phyloP scores from a whole-genome alignment of 257 asterid genomes.

The Henckelia pumila region DNA sequence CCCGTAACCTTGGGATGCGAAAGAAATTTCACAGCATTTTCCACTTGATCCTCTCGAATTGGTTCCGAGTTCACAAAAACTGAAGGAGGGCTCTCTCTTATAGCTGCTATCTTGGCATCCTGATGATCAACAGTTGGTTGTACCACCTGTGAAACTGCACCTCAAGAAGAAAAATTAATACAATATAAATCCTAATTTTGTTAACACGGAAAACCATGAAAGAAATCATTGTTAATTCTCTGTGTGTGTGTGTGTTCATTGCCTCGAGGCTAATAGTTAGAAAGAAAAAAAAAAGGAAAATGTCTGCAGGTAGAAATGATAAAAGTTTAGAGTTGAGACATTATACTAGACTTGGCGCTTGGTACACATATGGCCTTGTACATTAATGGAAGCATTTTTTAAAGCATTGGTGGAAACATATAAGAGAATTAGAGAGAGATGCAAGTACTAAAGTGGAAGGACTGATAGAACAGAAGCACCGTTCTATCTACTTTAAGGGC shows the following conservation, averaged over 20 bases:
- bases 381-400: no score
- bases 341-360: neutral
- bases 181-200: slow-evolving; percentile 12
- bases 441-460: neutral
- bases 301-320: neutral
- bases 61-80: slow-evolving; percentile 93
- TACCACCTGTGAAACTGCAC: slow-evolving; percentile 46
- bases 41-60: slow-evolving; percentile 88
- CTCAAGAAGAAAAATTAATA: slow-evolving; percentile 18
- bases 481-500: neutral
- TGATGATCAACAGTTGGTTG: slow-evolving; percentile 34
- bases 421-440: no score
- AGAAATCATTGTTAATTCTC: neutral
- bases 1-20: slow-evolving; percentile 96
- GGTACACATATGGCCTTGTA: no score
- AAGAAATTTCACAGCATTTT: slow-evolving; percentile 94
- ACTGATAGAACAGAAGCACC: neutral
- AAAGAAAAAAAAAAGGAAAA: no score
- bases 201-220: neutral
- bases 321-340: neutral
- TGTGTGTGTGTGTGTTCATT: no score
- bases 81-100: slow-evolving; percentile 65
- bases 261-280: no score
- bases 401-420: no score
- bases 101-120: slow-evolving; percentile 44